A percentile compares a stretch with the other conserved stretches of the same genome.
phyloP scores from a whole-genome alignment of 1,284 basidiomycete species.

The Marasmius tenuissimus region DNA sequence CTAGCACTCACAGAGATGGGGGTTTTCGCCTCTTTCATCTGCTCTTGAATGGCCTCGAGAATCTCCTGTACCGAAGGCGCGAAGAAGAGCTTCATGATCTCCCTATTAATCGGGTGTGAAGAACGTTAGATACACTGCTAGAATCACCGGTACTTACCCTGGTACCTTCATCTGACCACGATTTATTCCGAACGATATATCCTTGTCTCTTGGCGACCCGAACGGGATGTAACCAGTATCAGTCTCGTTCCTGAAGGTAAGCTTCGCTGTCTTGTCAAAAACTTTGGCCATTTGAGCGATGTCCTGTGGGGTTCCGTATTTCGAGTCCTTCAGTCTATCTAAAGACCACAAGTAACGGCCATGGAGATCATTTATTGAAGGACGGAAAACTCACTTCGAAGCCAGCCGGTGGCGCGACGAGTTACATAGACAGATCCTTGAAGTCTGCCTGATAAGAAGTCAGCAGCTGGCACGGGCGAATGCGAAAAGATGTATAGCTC shows the following conservation, averaged over 20 bases:
- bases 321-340: constrained; percentile 29
- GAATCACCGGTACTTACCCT: constrained; percentile 28
- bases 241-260: constrained; percentile 35
- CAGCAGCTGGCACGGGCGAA: constrained; percentile 14
- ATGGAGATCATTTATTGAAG: background rate
- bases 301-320: constrained; percentile 29
- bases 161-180: constrained; percentile 46
- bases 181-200: constrained; percentile 38
- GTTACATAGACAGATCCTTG: constrained; percentile 36
- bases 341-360: background rate
- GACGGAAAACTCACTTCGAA: constrained; percentile 24
- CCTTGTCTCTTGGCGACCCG: constrained; percentile 43
- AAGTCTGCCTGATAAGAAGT: constrained; percentile 21
- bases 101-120: constrained; percentile 20
- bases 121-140: background rate
- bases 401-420: constrained; percentile 22
- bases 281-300: constrained; percentile 35
- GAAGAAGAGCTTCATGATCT: constrained; percentile 42
- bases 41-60: constrained; percentile 35
- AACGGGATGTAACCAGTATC: constrained; percentile 47
- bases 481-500: constrained; percentile 14
- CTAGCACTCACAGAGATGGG: constrained; percentile 30
- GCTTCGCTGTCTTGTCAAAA: constrained; percentile 48
- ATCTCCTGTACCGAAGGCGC: constrained; percentile 45
- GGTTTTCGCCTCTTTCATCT: constrained; percentile 25